Evolutionary conservation across 2,329 filamentous ascomycete genomes (phyloP).

Genomic region (Albophoma yamanashiensis): DNA sequence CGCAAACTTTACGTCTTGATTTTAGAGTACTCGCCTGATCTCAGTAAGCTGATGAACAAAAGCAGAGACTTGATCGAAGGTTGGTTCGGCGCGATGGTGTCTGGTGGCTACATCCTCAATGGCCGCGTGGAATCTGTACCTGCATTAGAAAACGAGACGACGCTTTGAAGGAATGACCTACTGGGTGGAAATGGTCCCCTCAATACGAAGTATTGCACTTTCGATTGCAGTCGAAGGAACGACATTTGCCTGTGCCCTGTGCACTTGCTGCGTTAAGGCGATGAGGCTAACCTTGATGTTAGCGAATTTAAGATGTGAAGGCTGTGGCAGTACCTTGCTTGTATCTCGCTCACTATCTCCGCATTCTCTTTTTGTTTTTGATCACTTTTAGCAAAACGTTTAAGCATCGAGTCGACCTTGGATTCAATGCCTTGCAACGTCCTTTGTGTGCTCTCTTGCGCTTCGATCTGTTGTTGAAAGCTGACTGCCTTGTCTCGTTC

Average conservation of each 20-base stretch:
- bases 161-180: background rate
- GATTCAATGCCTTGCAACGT: conserved; percentile 6
- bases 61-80: background rate
- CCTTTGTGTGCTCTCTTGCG: conserved; percentile 5
- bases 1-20: background rate
- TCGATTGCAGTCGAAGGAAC: background rate
- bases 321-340: conserved; percentile 7
- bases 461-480: conserved; percentile 6
- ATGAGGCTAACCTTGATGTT: background rate
- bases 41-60: background rate
- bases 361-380: background rate
- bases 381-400: conserved; percentile 1
- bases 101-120: background rate
- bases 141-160: background rate
- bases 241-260: background rate
- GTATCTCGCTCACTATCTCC: conserved; percentile 4
- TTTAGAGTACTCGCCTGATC: background rate
- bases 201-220: background rate
- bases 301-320: background rate
- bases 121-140: background rate
- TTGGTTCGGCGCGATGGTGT: background rate
- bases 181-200: background rate
- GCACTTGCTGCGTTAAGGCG: background rate
- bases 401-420: conserved; percentile 10
- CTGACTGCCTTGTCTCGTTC: conserved; percentile 1